Evolutionary conservation across 495 filamentous ascomycete species (phyloP), one percentile per base, ranked within the genome.

Genomic region (Clavariopsis aquatica): DNA sequence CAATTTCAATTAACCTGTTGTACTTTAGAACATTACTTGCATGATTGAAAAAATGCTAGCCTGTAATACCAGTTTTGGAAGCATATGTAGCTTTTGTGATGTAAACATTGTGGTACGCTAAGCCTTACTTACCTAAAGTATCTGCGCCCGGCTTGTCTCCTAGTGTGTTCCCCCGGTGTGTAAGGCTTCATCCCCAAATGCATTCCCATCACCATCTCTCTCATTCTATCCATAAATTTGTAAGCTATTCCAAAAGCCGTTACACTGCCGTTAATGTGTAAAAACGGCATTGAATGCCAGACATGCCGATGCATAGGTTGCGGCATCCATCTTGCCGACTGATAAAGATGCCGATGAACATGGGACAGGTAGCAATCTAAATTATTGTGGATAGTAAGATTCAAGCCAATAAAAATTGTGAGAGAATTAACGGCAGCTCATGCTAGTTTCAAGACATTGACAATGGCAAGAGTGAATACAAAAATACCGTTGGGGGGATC

Each of bases 271-370:
- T 13, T 36, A 6, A 36, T 6, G 31, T 6, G 31, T 36, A 36
- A 36, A 13, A 6, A 36, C 19, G 17, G 6, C n/a, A n/a, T n/a
- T n/a, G n/a, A n/a, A n/a, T 51, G 2, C 19, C 6, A 2, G 26
- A 51, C 26, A 28, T 51, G 47, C 26, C 38, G 38, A 51, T 51
- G n/a, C 3, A 17, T 51, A 51, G 8, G 19, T 22, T 24, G 26
- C 9, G 26, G 26, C 47, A 12, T 9, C 26, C 19, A 6, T 17
- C n/a, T 7, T 49, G 45, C 45, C 45, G 45, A 49, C 45, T 17
- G 47, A 51, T 51, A 51, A 51, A 4, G 47, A 51, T 51, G 38
- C 38, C 38, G 38, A 43, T 43, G 38, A 43, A 17, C 15, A 43
- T 17, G 5, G 38, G 9, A 17, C 5, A 8, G 12, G 38, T 17